Evolutionary conservation across 1,284 basidiomycete species (phyloP), one percentile per base, ranked within the genome.

Genomic region (Coniophora puteana): DNA sequence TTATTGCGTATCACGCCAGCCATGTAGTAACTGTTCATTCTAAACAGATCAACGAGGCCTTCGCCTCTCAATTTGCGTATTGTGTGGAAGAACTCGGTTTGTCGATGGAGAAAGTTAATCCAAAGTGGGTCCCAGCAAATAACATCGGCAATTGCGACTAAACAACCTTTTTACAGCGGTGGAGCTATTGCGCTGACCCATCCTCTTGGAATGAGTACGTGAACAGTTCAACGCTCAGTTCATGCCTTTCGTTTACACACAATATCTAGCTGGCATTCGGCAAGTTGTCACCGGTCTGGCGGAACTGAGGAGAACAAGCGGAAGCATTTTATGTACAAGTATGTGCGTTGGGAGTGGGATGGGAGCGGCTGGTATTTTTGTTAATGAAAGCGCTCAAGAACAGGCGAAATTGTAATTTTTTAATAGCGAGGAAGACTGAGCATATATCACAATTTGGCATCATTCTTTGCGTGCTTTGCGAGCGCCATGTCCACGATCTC

Each of bases 311-410:
- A 72, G 89, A 27, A 74, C 71, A 44, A 74, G 83, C 44, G 77
- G 74, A 28, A 72, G 75, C 44, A 48, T 91, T 25, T 68, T 91
- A 40, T 86, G 83, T 55, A 86, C 89, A 1, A 88, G 83, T 46
- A 94, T 94, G 92, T 93, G 91, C 57, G 71, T 93, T 37, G 92
- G 90, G 21, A 87, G 83, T 51, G 89, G 87, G 13, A 92, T 93
- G 89, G 90, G 90, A 13, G 88, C 87, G 28, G 90, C 89, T 8
- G 78, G 80, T 4, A 74, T 93, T 41, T 84, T 93, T 49, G 81
- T 93, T 17, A 90, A 88, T 53, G 89, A 92, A n/a, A 57, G 69
- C 64, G 8, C n/a, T n/a, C 51, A 43, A 20, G 50, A 51, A 11
- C 37, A 39, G 11, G 40, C 58, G 26, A 64, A 53, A 34, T 51